Evolutionary conservation across 768 basidiomycete species (phyloP), one percentile per base, ranked within the genome.

Genomic region (Phaeotremella skinneri): DNA sequence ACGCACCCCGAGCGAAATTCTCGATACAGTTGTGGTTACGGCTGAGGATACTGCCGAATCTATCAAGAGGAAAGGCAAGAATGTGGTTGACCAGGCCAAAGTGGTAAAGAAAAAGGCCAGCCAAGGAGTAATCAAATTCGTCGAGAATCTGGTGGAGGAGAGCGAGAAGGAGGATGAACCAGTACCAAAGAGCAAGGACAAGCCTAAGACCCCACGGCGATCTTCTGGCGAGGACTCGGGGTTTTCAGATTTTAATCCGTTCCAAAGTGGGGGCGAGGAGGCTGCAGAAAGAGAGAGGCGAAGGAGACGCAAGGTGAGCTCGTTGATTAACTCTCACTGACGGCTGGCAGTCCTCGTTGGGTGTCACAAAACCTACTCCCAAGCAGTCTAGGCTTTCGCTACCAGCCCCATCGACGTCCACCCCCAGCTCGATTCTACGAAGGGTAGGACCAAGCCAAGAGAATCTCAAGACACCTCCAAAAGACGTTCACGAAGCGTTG

Each of bases 231-330:
- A 72, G 3, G 69, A 73, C n/a, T 62, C 66, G 21, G 73, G 67
- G 3, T 76, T 75, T 52, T 75, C 73, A 11, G 73, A 75, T 52
- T 73, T 61, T 30, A 76, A 76, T 48, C 75, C 75, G 1, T 76
- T 76, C 57, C 75, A 76, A 57, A 71, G 71, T 49, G 73, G 75
- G 3, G 68, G 73, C 27, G 75, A 75, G 32, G 69, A 57, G 5
- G 68, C 68, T 20, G 68, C 64, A 1, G 62, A 63, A 20, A 58
- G 62, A 4, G 68, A 69, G 52, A 45, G 67, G 52, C 47, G 72
- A 25, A 60, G 65, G 41, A 61, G 72, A 42, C 59, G 72, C 55
- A 64, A 68, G 62, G 69, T 71, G 49, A 59, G 62, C 56, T n/a
- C 27, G 41, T 61, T 66, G 23, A 55, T 34, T 30, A 17, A 17